phyloP scores from a whole-genome alignment of 1,284 basidiomycete species.

The Apiotrichum domesticum region DNA sequence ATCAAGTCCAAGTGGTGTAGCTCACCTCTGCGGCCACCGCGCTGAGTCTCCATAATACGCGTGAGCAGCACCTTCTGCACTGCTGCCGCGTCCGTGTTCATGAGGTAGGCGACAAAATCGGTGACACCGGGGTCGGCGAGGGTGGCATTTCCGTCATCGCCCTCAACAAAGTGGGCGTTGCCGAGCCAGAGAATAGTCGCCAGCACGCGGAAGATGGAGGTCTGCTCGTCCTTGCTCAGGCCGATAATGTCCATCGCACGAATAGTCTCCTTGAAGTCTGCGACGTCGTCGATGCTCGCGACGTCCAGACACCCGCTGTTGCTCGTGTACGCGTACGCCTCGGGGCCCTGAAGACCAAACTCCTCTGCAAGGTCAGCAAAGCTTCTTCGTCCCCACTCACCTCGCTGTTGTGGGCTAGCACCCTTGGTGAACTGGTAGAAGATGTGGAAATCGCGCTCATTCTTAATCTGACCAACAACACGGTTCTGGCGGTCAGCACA shows the following conservation, averaged over 20 bases:
- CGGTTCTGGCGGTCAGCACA: constrained; percentile 55
- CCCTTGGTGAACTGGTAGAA: constrained; percentile 99
- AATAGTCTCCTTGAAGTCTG: constrained; percentile 82
- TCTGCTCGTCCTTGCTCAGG: constrained; percentile 74
- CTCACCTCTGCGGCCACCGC: constrained; percentile 77
- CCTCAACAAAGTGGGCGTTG: constrained; percentile 84
- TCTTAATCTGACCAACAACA: constrained; percentile 92
- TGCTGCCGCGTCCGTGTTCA: constrained; percentile 73
- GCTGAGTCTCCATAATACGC: constrained; percentile 85
- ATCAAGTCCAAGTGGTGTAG: neutral
- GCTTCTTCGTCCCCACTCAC: constrained; percentile 47
- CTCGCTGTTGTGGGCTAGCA: constrained; percentile 78
- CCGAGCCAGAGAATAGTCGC: constrained; percentile 94
- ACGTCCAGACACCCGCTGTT: constrained; percentile 89
- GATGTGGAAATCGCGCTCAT: constrained; percentile 97
- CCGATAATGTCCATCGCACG: constrained; percentile 94
- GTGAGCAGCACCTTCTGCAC: constrained; percentile 83
- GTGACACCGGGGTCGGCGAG: constrained; percentile 82
- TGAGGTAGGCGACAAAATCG: constrained; percentile 90
- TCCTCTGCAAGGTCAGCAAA: constrained; percentile 57
- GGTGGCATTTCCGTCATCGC: constrained; percentile 79
- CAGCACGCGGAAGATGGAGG: constrained; percentile 88
- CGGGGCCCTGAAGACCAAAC: constrained; percentile 94
- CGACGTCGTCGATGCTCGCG: constrained; percentile 78
- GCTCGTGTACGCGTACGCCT: constrained; percentile 90